Base-by-base conservation (phyloP, 352 stramenopile genomes). In the Halophytophthora polymorphica region DNA sequence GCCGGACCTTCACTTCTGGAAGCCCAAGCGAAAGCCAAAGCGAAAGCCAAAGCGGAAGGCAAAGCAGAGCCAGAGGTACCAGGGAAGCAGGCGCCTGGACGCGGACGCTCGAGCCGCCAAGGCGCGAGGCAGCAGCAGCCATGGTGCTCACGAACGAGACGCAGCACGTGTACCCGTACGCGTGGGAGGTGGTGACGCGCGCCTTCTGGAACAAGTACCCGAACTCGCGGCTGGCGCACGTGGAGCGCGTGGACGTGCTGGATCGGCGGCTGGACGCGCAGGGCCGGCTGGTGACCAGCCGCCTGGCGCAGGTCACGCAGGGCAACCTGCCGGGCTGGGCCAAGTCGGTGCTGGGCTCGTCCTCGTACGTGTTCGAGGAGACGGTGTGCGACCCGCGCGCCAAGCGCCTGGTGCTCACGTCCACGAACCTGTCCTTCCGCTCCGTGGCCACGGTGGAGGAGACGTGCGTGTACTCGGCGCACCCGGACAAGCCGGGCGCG, bases 171-270 rank as follows among this genome's bases (percentile, higher is more conserved):
- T 93, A 93, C 50, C 80, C 80, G 34, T 93, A 88, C 66, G 61
- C 75, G 11, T 93, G 83, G 83, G 77, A 85, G 66, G 79, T 94
- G 39, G 83, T 94, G 38, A 88, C 81, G 34, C 81, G 81, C 54
- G 83, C 83, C 35, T 92, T 92, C 66, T 94, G 81, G 81, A 92
- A 94, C 76, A 94, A 94, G 59, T 94, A 94, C 63, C 83, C 83
- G 50, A 90, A 94, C 58, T 65, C 80, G 53, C 69, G 62, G 48
- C 78, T 94, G 12, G 58, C 77, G 21, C 83, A 92, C 49, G 77
- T 94, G 19, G 83, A 94, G 66, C 81, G 83, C 49, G 72, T 92
- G 48, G 83, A 94, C 58, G 79, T 94, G 23, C 53, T 94, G 51
- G 82, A 89, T 53, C 81, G 83, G 25, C 59, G 56, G 34, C 67